Evolutionary conservation across 2,329 filamentous ascomycete genomes (phyloP).

Genomic region (Apiospora saccharicola): DNA sequence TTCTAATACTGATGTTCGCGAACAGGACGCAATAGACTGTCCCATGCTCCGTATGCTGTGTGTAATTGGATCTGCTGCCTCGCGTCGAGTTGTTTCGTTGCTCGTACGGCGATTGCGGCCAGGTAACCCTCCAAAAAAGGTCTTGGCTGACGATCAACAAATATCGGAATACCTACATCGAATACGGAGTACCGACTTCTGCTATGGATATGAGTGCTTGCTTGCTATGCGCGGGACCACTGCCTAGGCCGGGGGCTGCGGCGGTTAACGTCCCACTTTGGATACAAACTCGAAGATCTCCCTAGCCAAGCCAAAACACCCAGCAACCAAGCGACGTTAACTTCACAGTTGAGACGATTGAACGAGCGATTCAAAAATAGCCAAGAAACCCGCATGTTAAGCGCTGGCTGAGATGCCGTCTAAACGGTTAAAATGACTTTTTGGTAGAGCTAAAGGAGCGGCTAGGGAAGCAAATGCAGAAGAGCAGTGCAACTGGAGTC

Average conservation of each 20-base stretch:
- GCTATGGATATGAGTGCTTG: constrained; percentile 1
- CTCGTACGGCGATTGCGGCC: background rate
- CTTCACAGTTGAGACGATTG: background rate
- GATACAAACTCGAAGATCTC: constrained; percentile 12
- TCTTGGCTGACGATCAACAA: background rate
- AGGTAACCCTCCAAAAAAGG: background rate
- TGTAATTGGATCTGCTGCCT: background rate
- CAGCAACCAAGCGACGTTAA: background rate
- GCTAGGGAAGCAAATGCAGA: background rate
- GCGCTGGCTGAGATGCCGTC: background rate
- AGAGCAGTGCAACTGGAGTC: constrained; percentile 7
- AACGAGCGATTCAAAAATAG: background rate
- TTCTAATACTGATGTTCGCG: background rate
- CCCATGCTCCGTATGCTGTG: background rate
- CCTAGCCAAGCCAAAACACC: background rate
- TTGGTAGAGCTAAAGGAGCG: background rate
- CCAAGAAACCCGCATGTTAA: background rate
- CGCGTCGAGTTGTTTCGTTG: background rate
- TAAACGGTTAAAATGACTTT: background rate
- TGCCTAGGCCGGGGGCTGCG: background rate
- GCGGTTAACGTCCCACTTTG: constrained; percentile 15
- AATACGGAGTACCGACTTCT: background rate
- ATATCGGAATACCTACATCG: background rate
- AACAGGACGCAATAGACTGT: background rate
- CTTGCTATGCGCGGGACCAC: constrained; percentile 8